Conservation (phyloP, 1,139 yeast species). For the Saccharomyces hybrid region DNA sequence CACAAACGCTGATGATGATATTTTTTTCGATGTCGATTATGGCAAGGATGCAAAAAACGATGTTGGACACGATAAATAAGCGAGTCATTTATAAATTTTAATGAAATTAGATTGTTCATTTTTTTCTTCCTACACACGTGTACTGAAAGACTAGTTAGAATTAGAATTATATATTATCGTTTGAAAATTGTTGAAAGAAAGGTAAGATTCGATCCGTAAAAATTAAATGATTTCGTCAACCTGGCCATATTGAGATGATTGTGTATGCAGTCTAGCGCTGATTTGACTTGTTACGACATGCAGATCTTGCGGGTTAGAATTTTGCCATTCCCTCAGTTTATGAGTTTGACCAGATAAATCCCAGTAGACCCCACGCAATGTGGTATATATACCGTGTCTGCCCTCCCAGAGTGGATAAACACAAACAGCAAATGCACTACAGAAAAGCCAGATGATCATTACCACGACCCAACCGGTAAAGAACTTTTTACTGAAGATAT, state of each 20-base stretch:
- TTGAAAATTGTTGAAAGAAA: not conserved
- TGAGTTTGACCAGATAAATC: constrained; percentile 66
- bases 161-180: not conserved
- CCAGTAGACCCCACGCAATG: constrained; percentile 76
- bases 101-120: not conserved
- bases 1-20: not conserved
- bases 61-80: not conserved
- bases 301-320: constrained; percentile 56
- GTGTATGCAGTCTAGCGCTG: constrained; percentile 25
- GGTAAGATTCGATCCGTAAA: not conserved
- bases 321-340: constrained; percentile 69
- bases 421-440: constrained; percentile 48
- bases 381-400: constrained; percentile 51
- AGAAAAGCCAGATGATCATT: constrained; percentile 63
- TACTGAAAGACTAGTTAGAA: not conserved
- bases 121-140: not conserved
- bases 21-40: not conserved
- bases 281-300: constrained; percentile 62
- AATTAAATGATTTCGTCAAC: constrained; percentile 2
- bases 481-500: constrained; percentile 61
- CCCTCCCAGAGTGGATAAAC: constrained; percentile 64
- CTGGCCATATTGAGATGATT: not conserved
- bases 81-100: not conserved
- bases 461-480: constrained; percentile 82
- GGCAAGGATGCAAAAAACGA: not conserved